These are phyloP conservation scores for Eucalyptus cladocalyx DNA, from an alignment of 345 rosid genomes.

Conservation along the genomic window DNA sequence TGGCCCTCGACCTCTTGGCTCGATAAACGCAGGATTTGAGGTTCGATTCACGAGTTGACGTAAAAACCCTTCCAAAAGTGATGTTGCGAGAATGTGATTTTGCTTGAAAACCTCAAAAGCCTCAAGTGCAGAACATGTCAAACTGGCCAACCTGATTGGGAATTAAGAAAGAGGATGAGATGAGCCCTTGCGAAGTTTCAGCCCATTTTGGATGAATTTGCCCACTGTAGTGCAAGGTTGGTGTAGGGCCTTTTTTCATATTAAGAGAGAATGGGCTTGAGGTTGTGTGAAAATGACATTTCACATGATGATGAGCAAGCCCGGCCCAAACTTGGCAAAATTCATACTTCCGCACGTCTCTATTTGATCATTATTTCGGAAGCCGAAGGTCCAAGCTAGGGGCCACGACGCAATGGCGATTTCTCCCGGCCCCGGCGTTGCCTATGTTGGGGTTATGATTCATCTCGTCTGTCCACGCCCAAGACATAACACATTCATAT, in stretches of 20 bases:
- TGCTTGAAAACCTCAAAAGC: background rate
- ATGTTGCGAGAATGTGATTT: background rate
- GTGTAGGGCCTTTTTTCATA: background rate
- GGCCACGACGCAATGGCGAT: background rate
- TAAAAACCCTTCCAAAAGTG: background rate
- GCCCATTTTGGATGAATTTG: background rate
- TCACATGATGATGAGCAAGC: background rate
- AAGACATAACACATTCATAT: background rate
- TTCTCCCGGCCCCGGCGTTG: background rate
- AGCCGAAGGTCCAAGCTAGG: background rate
- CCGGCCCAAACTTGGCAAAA: background rate
- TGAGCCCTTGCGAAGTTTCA: background rate
- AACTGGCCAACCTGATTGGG: background rate
- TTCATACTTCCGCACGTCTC: background rate
- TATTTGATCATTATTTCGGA: background rate
- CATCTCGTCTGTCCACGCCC: background rate
- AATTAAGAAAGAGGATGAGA: background rate
- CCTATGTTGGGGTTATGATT: background rate
- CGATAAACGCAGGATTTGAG: background rate
- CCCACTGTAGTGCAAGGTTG: background rate
- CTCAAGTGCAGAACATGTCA: background rate
- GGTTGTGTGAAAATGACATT: background rate
- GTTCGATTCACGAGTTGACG: background rate
- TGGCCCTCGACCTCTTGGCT: background rate
- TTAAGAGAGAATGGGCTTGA: background rate